Conservation (phyloP, 164 flowering plant genomes). For the Piper betle region DNA sequence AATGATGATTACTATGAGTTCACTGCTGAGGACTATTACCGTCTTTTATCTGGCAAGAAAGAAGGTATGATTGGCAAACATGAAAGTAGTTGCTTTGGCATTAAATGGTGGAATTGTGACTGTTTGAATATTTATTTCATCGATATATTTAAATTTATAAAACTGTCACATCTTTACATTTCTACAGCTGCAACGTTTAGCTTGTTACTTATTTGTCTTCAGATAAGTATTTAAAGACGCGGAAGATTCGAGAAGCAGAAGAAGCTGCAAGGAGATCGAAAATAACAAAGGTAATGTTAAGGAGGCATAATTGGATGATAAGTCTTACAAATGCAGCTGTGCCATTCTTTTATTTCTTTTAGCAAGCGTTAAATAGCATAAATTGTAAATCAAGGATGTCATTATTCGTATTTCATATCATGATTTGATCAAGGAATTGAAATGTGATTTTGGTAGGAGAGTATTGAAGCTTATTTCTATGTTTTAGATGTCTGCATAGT, state of each 20-base stretch:
- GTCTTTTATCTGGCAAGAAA: slow-evolving; percentile 47
- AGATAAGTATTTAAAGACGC: slow-evolving; percentile 75
- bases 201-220: not conserved
- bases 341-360: too few relatives aligned
- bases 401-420: too few relatives aligned
- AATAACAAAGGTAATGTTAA: slow-evolving; percentile 49
- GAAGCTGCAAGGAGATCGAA: slow-evolving; percentile 75
- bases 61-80: slow-evolving; percentile 40
- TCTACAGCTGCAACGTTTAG: not conserved
- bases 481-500: too few relatives aligned
- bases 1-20: slow-evolving; percentile 75
- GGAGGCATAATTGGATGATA: too few relatives aligned
- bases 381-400: too few relatives aligned
- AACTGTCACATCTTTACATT: not conserved
- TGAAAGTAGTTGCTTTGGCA: not conserved
- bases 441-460: too few relatives aligned
- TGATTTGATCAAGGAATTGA: too few relatives aligned
- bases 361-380: too few relatives aligned
- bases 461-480: too few relatives aligned
- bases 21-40: slow-evolving; percentile 70
- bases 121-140: not conserved
- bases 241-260: slow-evolving; percentile 82
- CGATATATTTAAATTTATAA: not conserved
- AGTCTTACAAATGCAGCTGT: too few relatives aligned
- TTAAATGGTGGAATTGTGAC: not conserved